Evolutionary conservation across 1,284 basidiomycete genomes (phyloP).

Genomic region (Leccinum variabile): DNA sequence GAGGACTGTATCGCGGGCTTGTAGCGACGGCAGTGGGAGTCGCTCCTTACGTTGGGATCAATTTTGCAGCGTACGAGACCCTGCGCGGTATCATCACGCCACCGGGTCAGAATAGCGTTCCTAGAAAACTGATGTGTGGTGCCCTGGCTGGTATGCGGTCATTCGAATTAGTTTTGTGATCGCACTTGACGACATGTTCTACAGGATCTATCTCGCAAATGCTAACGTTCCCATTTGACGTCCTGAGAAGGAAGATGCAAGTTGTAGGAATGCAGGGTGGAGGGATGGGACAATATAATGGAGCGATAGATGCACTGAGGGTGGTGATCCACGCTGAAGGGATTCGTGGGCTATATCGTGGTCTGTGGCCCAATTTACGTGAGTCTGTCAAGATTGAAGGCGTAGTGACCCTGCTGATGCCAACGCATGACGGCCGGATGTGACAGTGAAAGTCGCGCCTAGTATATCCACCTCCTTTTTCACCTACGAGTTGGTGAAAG

Average conservation of each 20-base stretch:
- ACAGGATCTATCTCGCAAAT: conserved; percentile 86
- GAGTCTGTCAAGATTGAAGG: conserved; percentile 41
- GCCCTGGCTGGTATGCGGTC: conserved; percentile 62
- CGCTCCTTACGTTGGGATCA: conserved; percentile 89
- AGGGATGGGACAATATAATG: conserved; percentile 67
- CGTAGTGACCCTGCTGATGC: conserved; percentile 1
- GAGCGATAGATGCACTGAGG: conserved; percentile 75
- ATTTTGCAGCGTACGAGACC: conserved; percentile 80
- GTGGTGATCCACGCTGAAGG: conserved; percentile 78
- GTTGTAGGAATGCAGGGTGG: conserved; percentile 81
- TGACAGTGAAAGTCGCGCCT: conserved; percentile 83
- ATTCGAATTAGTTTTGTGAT: conserved; percentile 3
- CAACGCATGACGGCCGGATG: conserved; percentile 12
- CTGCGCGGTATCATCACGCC: conserved; percentile 73
- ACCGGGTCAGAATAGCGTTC: conserved; percentile 64
- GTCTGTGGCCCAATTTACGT: conserved; percentile 90
- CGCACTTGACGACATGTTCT: conserved; percentile 10
- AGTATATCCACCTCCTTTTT: conserved; percentile 88
- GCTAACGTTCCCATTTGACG: conserved; percentile 95
- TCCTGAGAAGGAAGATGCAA: conserved; percentile 93
- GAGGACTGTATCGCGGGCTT: conserved; percentile 85
- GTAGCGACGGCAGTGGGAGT: conserved; percentile 89
- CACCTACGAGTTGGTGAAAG: conserved; percentile 69
- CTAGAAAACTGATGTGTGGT: conserved; percentile 71
- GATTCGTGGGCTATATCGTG: conserved; percentile 75